These are phyloP conservation scores for Cyberlindnera mycetangii DNA, from an alignment of 805 yeast genomes.

Conservation along the genomic window DNA sequence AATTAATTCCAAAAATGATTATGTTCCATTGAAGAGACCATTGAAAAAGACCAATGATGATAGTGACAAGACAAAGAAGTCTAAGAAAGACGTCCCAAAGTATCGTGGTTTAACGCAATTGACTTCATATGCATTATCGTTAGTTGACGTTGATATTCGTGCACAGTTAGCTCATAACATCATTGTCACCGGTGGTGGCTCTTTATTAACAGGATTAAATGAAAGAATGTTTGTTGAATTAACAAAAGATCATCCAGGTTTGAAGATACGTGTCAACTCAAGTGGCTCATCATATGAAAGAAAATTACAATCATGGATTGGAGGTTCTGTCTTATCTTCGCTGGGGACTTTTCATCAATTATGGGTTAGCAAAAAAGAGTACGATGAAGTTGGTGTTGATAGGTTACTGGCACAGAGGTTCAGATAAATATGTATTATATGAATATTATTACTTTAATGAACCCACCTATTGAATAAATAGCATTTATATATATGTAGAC, in stretches of 20 bases:
- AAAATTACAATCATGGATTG: conserved; percentile 82
- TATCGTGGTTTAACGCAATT: conserved; percentile 57
- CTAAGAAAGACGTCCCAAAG: conserved; percentile 24
- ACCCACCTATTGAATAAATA: too few species aligned
- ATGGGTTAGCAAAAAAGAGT: conserved; percentile 88
- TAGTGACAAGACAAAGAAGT: conserved; percentile 29
- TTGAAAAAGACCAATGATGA: conserved; percentile 35
- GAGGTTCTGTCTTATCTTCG: conserved; percentile 84
- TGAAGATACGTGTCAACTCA: conserved; percentile 80
- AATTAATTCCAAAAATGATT: conserved; percentile 51
- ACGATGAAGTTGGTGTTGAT: conserved; percentile 84
- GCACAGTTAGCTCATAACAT: conserved; percentile 87
- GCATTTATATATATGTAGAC: too few species aligned
- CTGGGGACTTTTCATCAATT: conserved; percentile 92
- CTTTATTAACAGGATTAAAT: conserved; percentile 76
- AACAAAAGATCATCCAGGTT: conserved; percentile 69
- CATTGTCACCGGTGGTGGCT: conserved; percentile 80
- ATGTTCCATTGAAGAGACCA: conserved; percentile 68
- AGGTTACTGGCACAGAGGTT: conserved; percentile 78
- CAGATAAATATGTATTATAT: conserved; percentile 42
- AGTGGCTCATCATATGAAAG: conserved; percentile 78
- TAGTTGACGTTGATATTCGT: conserved; percentile 76
- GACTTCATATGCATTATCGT: conserved; percentile 50
- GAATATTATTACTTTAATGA: too few species aligned
- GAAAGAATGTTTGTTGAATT: conserved; percentile 75